Percentiles rank a stretch among this genome's conserved stretches.
Evolutionary conservation across 2,329 filamentous ascomycete genomes (phyloP).

Genomic region (Aureobasidium sp.): DNA sequence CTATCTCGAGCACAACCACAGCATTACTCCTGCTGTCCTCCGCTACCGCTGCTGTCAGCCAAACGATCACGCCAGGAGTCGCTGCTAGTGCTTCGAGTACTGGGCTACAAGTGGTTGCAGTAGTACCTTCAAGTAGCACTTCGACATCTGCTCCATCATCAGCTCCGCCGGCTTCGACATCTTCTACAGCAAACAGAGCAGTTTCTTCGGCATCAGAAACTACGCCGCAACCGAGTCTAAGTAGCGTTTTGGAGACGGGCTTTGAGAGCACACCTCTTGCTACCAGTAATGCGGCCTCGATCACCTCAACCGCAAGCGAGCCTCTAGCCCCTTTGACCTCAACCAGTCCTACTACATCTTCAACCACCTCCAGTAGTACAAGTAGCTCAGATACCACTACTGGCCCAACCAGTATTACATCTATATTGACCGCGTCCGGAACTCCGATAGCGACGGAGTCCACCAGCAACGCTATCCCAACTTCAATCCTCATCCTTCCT

Average conservation of each 20-base stretch:
- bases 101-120: neutral
- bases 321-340: neutral
- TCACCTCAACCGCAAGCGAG: neutral
- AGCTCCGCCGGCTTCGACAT: neutral
- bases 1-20: neutral
- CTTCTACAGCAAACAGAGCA: neutral
- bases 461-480: neutral
- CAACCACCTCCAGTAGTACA: neutral
- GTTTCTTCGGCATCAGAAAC: neutral
- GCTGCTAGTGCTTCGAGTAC: neutral
- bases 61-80: neutral
- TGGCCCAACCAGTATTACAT: neutral
- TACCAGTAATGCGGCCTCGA: neutral
- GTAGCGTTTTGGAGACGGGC: neutral
- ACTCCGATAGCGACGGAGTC: neutral
- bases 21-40: neutral
- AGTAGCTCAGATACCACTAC: neutral
- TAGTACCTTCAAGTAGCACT: neutral
- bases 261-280: neutral
- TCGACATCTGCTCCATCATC: neutral
- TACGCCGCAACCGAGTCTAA: neutral
- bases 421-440: neutral
- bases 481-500: neutral
- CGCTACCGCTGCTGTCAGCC: neutral
- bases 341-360: neutral